Conservation (phyloP, 2,329 filamentous ascomycete genomes). For the Coniochaeta sp. region DNA sequence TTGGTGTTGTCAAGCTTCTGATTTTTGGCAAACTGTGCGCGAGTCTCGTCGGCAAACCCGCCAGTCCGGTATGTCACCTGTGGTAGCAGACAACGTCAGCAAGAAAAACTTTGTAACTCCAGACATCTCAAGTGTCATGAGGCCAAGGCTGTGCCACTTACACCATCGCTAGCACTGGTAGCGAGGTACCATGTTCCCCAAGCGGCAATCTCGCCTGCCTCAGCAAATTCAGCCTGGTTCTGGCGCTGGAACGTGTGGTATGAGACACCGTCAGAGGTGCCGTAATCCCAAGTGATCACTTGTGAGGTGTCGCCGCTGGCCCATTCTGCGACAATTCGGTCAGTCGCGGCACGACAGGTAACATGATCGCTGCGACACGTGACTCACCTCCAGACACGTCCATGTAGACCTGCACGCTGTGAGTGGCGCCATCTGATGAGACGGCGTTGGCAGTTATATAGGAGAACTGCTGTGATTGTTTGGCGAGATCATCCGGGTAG, state of each 20-base stretch:
- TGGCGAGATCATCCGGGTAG: constrained; percentile 55
- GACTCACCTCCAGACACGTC: constrained; percentile 62
- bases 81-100: constrained; percentile 6
- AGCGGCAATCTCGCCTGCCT: constrained; percentile 63
- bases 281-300: constrained; percentile 57
- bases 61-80: constrained; percentile 66
- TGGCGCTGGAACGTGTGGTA: constrained; percentile 59
- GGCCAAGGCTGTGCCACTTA: constrained; percentile 18
- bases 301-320: constrained; percentile 53
- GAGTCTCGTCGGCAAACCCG: constrained; percentile 48
- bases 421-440: constrained; percentile 54
- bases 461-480: constrained; percentile 64
- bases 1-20: constrained; percentile 57
- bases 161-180: constrained; percentile 46
- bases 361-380: background rate
- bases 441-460: constrained; percentile 59
- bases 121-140: background rate
- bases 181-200: constrained; percentile 80
- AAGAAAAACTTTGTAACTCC: constrained; percentile 3
- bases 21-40: constrained; percentile 57
- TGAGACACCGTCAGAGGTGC: constrained; percentile 39
- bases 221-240: constrained; percentile 58
- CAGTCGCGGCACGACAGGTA: background rate
- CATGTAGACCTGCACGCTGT: constrained; percentile 64
- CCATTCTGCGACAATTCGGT: constrained; percentile 51